Conservation (phyloP, 768 basidiomycete genomes). For the Kondoa subrosea region DNA sequence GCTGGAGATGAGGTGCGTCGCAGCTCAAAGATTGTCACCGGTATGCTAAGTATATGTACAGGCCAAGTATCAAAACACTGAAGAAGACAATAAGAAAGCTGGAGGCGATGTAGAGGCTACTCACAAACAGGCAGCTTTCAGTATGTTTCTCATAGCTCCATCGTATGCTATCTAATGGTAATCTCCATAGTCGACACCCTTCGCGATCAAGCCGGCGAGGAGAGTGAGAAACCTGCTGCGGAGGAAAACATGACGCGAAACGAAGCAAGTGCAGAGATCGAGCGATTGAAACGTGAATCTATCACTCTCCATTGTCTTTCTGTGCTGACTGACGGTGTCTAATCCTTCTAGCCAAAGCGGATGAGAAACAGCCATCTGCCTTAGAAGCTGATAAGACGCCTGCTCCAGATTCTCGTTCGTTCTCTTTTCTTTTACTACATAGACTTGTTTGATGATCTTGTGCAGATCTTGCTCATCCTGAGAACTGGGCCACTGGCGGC, state of each 20-base stretch:
- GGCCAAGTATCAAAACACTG: not conserved
- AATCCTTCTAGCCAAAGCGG: not conserved
- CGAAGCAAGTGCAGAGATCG: not conserved
- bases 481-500: slow-evolving; percentile 2
- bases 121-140: not conserved
- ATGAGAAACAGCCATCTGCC: not conserved
- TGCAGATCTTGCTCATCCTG: slow-evolving; percentile 1
- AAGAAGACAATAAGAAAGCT: not conserved
- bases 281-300: not conserved
- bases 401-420: not conserved
- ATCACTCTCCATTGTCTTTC: no score
- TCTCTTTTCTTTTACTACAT: not conserved
- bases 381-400: slow-evolving; percentile 5
- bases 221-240: not conserved
- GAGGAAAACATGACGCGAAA: not conserved
- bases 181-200: not conserved
- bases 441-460: not conserved
- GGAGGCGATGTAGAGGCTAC: not conserved
- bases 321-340: not conserved
- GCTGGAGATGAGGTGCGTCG: not conserved
- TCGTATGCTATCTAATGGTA: not conserved
- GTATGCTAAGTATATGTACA: not conserved
- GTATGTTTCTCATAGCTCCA: not conserved
- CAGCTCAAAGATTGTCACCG: not conserved
- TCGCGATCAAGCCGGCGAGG: not conserved